Conservation (phyloP, 768 basidiomycete species). For the Polyporus arcularius region DNA sequence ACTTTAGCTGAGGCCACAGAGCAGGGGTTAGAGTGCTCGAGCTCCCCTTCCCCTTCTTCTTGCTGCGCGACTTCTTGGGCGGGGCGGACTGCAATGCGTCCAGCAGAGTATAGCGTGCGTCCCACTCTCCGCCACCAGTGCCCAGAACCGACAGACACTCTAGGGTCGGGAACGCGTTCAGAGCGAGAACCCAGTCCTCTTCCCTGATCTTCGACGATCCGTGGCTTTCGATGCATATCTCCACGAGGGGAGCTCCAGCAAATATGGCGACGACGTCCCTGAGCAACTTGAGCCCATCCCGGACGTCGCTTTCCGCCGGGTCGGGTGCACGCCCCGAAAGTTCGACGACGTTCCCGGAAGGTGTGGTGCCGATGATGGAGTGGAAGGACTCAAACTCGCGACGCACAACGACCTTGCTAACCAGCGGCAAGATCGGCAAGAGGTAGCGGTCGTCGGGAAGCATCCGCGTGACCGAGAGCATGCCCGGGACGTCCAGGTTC, state of each 20-base stretch:
- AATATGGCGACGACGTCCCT: background rate
- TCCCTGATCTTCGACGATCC: background rate
- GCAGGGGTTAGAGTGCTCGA: background rate
- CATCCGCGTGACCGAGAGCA: background rate
- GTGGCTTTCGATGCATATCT: background rate
- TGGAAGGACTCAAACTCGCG: background rate
- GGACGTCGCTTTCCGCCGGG: too few species aligned
- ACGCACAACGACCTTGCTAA: background rate
- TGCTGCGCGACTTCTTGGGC: too few species aligned
- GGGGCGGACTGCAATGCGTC: background rate
- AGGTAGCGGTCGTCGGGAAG: background rate
- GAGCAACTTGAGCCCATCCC: background rate
- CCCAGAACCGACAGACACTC: background rate
- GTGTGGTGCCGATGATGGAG: background rate
- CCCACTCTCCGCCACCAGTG: background rate
- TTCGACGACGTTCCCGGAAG: background rate
- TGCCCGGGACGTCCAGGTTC: background rate
- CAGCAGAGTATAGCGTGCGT: background rate
- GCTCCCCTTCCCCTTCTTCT: too few species aligned
- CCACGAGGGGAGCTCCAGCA: background rate
- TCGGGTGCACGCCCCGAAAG: background rate
- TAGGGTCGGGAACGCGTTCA: background rate
- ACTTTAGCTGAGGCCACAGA: background rate
- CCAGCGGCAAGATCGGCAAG: background rate
- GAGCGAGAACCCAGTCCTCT: background rate